Evolutionary conservation across 768 basidiomycete species (phyloP).

Genomic region (Termitomyces titanicus): DNA sequence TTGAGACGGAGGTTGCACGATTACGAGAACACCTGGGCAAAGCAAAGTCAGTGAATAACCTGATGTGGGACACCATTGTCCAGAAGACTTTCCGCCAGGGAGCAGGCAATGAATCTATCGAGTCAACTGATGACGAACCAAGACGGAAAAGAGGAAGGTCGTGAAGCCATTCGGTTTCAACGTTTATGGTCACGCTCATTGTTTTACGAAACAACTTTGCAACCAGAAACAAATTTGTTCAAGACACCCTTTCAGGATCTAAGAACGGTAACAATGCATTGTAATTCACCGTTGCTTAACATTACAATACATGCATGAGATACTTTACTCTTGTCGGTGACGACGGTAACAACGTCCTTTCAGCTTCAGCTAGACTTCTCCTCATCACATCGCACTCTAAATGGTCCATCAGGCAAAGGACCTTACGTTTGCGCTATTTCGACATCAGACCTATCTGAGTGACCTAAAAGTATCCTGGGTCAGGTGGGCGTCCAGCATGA

Average conservation of each 20-base stretch:
- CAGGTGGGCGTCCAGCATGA: background rate
- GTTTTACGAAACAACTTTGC: background rate
- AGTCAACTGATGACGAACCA: conserved; percentile 17
- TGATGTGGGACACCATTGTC: conserved; percentile 89
- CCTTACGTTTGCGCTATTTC: background rate
- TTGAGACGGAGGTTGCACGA: conserved; percentile 67
- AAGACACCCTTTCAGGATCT: background rate
- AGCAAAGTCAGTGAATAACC: conserved; percentile 90
- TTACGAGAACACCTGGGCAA: conserved; percentile 70
- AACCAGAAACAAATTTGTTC: too few species aligned
- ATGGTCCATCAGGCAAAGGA: background rate
- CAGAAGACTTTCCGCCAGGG: conserved; percentile 50
- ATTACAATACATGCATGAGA: background rate
- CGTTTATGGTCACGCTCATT: background rate
- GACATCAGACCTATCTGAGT: background rate
- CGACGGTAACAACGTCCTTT: background rate
- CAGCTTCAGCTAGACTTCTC: background rate
- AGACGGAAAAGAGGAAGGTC: conserved; percentile 29
- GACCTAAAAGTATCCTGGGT: background rate
- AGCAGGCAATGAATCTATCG: conserved; percentile 19
- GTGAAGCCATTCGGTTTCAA: conserved; percentile 4
- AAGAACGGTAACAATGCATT: background rate
- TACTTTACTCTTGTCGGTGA: background rate
- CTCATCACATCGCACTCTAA: background rate
- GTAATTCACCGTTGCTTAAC: background rate